Evolutionary conservation across 1,284 basidiomycete genomes (phyloP).

Genomic region (Tilletia caries): DNA sequence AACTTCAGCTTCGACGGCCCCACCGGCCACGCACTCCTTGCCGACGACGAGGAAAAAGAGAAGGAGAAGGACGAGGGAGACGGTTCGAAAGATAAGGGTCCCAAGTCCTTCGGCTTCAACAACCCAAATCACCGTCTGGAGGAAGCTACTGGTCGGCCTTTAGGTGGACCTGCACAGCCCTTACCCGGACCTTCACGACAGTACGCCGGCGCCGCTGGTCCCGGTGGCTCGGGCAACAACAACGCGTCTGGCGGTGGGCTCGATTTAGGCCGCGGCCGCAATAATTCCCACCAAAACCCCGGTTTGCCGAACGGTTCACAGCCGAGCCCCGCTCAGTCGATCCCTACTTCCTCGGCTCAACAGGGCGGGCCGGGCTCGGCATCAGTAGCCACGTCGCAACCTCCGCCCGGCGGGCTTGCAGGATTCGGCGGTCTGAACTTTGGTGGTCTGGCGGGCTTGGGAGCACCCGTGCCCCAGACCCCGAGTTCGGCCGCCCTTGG

Average conservation of each 20-base stretch:
- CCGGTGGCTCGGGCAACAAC: neutral
- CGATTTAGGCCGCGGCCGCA: conserved; percentile 7
- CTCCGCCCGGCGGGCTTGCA: neutral
- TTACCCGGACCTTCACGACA: conserved; percentile 1
- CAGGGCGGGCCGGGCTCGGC: neutral
- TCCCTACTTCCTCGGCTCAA: neutral
- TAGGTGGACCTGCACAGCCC: conserved; percentile 12
- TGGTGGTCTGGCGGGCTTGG: conserved; percentile 1
- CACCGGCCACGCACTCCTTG: conserved; percentile 50
- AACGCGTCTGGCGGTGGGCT: conserved; percentile 14
- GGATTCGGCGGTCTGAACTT: conserved; percentile 9
- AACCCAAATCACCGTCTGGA: conserved; percentile 13
- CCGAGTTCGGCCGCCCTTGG: neutral
- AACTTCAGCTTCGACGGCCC: conserved; percentile 53
- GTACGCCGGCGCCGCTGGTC: neutral
- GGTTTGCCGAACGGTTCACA: neutral
- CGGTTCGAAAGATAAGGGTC: conserved; percentile 24
- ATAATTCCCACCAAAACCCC: neutral
- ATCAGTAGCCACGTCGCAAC: neutral
- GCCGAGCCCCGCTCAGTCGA: neutral
- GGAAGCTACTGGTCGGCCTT: conserved; percentile 3
- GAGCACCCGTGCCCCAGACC: neutral
- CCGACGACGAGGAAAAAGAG: conserved; percentile 49
- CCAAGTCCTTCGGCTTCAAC: conserved; percentile 11
- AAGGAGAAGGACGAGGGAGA: conserved; percentile 38